Base-by-base conservation (phyloP, 2,329 filamentous ascomycete species). In the Ascochyta fabae region DNA sequence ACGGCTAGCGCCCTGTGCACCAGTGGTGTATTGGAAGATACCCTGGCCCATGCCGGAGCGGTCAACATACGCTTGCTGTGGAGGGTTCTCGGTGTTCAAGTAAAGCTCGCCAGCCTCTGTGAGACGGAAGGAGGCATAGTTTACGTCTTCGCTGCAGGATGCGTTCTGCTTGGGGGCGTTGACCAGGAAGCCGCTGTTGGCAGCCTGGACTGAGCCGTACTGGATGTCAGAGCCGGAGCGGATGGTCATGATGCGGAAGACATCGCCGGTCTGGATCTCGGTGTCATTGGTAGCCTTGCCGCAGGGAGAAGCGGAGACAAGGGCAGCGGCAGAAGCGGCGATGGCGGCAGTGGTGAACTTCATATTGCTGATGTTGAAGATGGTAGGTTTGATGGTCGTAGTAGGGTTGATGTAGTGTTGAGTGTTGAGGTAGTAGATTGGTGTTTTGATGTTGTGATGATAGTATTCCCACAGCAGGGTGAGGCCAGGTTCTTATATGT, bases 1-100 rank as follows among this genome's bases (percentile, higher is more conserved):
- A 31, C 61, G 63, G 27, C 78, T 77, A 0, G 73, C 53, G 6
- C 63, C 51, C 61, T 79, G 63, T 35, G 63, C 78, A 38, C 80
- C 80, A 4, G 79, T 83, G 31, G 79, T 78, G 75, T 84, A 87
- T 38, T 80, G 78, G 38, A 86, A 65, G 22, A 76, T 72, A 46
- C 85, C 85, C 56, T 66, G 80, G 80, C 82, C 84, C 83, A 86
- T 85, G 65, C 83, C 84, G 41, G 82, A 84, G 40, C 81, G 80
- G 70, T 87, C 84, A 36, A 80, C 80, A 59, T 67, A 86, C 46
- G 83, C 55, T 63, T 81, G 72, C 75, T 87, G 85, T 3, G 74
- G 72, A 4, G 72, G 75, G 22, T 74, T 72, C 24, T 66, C 60
- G 31, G 77, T 78, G 72, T 80, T 85, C 29, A 88, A 79, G 67